phyloP scores from a whole-genome alignment of 106 monocot genomes.

The Dioscorea alata region DNA sequence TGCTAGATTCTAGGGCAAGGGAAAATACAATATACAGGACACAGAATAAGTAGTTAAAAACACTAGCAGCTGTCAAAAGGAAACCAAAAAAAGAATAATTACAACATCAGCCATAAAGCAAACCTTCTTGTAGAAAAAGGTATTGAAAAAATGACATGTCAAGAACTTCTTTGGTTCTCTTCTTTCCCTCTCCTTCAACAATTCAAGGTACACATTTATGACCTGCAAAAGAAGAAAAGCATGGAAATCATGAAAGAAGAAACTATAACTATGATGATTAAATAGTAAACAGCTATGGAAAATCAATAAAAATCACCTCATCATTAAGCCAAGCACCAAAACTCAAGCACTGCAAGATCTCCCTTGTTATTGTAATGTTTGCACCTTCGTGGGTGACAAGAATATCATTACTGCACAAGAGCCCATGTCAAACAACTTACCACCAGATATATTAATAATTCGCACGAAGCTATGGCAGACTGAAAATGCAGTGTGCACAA shows the following conservation, averaged over 20 bases:
- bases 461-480: too few species aligned
- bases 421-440: background rate
- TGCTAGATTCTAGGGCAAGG: too few species aligned
- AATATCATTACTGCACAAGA: conserved; percentile 31
- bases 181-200: conserved; percentile 90
- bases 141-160: conserved; percentile 94
- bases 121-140: conserved; percentile 95
- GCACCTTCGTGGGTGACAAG: conserved; percentile 66
- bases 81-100: too few species aligned
- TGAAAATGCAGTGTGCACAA: too few species aligned
- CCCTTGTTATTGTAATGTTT: conserved; percentile 82
- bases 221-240: conserved; percentile 46
- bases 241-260: background rate
- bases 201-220: conserved; percentile 88
- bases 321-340: conserved; percentile 87
- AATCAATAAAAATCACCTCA: conserved; percentile 42
- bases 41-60: too few species aligned
- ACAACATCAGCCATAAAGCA: background rate
- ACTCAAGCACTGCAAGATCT: conserved; percentile 72
- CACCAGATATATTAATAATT: too few species aligned
- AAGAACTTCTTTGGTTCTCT: conserved; percentile 67
- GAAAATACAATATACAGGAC: too few species aligned
- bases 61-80: too few species aligned
- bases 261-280: background rate
- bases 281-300: background rate